These are phyloP conservation scores for Knufia petricola DNA, from an alignment of 2,329 filamentous ascomycete species.

Conservation along the genomic window DNA sequence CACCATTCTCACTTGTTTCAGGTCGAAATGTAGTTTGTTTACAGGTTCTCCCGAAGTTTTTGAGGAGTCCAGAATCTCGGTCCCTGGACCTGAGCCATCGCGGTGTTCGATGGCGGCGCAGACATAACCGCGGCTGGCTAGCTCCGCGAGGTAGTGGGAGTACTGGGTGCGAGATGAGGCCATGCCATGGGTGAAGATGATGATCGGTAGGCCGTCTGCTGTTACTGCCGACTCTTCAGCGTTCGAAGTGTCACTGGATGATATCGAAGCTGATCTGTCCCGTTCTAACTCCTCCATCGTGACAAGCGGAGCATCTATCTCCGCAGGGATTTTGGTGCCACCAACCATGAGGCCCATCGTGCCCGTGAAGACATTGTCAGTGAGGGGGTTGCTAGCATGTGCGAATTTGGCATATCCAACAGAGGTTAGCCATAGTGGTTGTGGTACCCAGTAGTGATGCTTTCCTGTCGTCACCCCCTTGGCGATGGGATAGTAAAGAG, in stretches of 20 bases:
- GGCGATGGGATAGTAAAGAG: conserved; percentile 20
- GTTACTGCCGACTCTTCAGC: no score
- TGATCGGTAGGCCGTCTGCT: conserved; percentile 15
- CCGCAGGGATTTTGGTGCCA: conserved; percentile 20
- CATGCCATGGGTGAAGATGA: conserved; percentile 23
- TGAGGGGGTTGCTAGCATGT: conserved; percentile 21
- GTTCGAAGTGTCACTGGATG: no score
- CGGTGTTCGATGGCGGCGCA: conserved; percentile 22
- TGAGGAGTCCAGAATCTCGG: conserved; percentile 16
- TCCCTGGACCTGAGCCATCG: conserved; percentile 21
- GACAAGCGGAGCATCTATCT: conserved; percentile 21
- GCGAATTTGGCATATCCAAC: conserved; percentile 22
- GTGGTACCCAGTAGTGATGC: conserved; percentile 21
- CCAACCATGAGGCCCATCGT: conserved; percentile 19
- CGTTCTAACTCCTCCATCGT: conserved; percentile 8
- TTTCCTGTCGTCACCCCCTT: conserved; percentile 13
- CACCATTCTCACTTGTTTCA: conserved; percentile 14
- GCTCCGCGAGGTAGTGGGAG: conserved; percentile 20
- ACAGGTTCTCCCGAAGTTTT: conserved; percentile 1
- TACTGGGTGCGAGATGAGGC: conserved; percentile 22
- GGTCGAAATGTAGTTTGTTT: conserved; percentile 14
- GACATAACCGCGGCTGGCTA: conserved; percentile 20
- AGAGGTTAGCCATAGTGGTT: conserved; percentile 16
- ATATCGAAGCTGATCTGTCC: not conserved
- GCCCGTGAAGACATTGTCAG: conserved; percentile 18